Base-by-base conservation (phyloP, 2,329 filamentous ascomycete species). In the Calonectria naviculata region DNA sequence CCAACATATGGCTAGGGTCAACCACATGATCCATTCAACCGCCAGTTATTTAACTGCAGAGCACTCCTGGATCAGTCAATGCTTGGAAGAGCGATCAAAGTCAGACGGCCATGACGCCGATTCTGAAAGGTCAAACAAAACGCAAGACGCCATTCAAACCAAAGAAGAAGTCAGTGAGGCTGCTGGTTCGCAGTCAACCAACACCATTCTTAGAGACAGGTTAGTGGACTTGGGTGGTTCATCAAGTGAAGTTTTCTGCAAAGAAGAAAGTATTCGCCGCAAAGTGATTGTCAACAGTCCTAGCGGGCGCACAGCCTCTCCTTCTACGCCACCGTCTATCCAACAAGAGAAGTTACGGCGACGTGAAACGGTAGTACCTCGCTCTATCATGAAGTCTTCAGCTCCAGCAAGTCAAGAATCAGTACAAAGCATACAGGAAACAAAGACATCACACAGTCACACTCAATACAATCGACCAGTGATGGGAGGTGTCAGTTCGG, bases 321-420 rank as follows among this genome's bases (percentile, higher is more conserved):
- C 78, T 3, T 77, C 72, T 3, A 72, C 71, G 7, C 78, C 80
- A 7, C 80, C 76, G n/a, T 83, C 83, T 1, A 67, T 84, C 36
- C 71, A 79, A 54, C 80, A 85, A 56, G 84, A 85, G 70, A 81
- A 84, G 70, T 72, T 75, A 15, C 79, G 80, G 26, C 80, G 84
- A 31, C 78, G 84, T 38, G 80, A 79, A 60, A 75, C 75, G 4
- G 70, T 47, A 5, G 71, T 74, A 17, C 79, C 81, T 7, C 81
- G 79, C 1, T 81, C 84, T 1, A 85, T 85, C 29, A 61, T 85
- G 34, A 84, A 83, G 49, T 31, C 67, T n/a, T 71, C 66, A 10
- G 38, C 58, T 54, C 36, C 64, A n/a, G 67, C 71, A 2, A 28
- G 36, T n/a, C 68, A 78, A 31, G 74, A 74, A 31, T 52, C 67